Evolutionary conservation across 2,329 filamentous ascomycete species (phyloP).

Genomic region (Tolypocladium tundrense): DNA sequence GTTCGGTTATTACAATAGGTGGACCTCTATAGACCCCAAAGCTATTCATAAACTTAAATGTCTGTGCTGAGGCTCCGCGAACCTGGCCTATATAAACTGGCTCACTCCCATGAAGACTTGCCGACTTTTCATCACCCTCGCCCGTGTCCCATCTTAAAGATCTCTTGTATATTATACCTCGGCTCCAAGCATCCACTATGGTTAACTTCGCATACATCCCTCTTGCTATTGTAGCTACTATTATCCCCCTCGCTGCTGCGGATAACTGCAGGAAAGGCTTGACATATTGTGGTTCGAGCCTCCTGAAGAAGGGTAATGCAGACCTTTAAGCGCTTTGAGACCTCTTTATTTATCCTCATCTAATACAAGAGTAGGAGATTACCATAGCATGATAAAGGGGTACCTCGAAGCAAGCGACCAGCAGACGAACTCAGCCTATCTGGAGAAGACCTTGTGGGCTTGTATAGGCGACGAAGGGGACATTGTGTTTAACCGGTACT

Average conservation of each 20-base stretch:
- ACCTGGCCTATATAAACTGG: no score
- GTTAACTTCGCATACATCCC: background rate
- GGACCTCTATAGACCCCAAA: no score
- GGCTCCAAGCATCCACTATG: background rate
- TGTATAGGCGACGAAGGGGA: background rate
- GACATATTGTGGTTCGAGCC: background rate
- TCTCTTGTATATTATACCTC: background rate
- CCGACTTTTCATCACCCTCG: background rate
- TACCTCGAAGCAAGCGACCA: no score
- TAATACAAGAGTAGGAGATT: background rate
- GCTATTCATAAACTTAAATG: no score
- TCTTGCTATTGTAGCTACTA: background rate
- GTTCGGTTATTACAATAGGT: no score
- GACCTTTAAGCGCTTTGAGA: background rate
- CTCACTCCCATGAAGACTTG: no score
- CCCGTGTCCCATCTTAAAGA: background rate
- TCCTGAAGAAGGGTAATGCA: background rate
- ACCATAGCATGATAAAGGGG: background rate
- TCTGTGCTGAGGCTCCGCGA: background rate
- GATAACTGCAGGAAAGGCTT: background rate
- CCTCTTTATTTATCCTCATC: background rate
- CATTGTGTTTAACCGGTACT: background rate
- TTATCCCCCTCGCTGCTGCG: background rate
- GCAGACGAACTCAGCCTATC: no score
- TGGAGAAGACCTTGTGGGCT: background rate